Evolutionary conservation across 2,329 filamentous ascomycete species (phyloP).

Genomic region (Diaporthe citri): DNA sequence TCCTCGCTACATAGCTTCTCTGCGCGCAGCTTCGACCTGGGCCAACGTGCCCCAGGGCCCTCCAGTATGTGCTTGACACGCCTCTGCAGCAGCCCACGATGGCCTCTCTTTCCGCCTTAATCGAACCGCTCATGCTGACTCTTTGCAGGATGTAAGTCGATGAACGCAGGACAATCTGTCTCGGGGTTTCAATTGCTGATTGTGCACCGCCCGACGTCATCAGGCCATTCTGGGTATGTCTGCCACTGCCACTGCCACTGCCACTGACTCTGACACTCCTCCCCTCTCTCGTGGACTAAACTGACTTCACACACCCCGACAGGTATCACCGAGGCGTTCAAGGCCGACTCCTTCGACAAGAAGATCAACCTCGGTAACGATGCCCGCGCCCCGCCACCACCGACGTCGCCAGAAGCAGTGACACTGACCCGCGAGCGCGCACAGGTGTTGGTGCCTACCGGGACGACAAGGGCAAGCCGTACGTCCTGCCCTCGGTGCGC

Average conservation of each 20-base stretch:
- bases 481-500: constrained; percentile 93
- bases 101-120: constrained; percentile 47
- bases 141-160: constrained; percentile 42
- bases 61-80: constrained; percentile 52
- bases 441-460: constrained; percentile 96
- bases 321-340: constrained; percentile 98
- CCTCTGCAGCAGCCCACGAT: constrained; percentile 47
- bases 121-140: constrained; percentile 35
- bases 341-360: constrained; percentile 91
- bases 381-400: constrained; percentile 20
- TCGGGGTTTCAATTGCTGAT: constrained; percentile 40
- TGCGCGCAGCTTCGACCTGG: constrained; percentile 83
- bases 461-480: constrained; percentile 97
- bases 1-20: constrained; percentile 56
- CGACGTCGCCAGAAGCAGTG: constrained; percentile 32
- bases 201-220: constrained; percentile 44
- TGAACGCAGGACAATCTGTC: background rate
- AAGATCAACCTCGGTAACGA: constrained; percentile 95
- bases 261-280: constrained; percentile 42
- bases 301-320: constrained; percentile 17
- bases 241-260: constrained; percentile 42
- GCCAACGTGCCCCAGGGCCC: constrained; percentile 92
- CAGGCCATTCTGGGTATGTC: constrained; percentile 82
- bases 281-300: background rate
- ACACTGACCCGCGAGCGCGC: constrained; percentile 22